Conservation (phyloP, 768 basidiomycete genomes). For the Xerocomellus chrysenteron region DNA sequence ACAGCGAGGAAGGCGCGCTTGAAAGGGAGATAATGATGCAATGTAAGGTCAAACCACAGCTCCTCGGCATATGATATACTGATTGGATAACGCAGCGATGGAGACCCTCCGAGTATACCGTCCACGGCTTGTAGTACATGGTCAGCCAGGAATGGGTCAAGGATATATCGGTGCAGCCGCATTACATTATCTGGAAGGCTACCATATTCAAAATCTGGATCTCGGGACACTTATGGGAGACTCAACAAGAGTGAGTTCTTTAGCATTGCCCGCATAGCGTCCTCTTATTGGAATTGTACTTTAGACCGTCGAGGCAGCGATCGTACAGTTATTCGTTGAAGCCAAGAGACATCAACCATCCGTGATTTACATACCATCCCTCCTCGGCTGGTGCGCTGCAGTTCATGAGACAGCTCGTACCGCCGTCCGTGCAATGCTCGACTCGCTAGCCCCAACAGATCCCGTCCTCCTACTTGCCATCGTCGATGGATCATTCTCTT, state of each 20-base stretch:
- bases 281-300: constrained; percentile 1
- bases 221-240: constrained; percentile 86
- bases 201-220: constrained; percentile 92
- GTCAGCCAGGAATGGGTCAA: constrained; percentile 87
- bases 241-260: constrained; percentile 71
- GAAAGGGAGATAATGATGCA: constrained; percentile 88
- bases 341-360: constrained; percentile 97
- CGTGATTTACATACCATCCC: constrained; percentile 90
- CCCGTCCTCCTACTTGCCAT: constrained; percentile 91
- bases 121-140: constrained; percentile 83
- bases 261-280: neutral
- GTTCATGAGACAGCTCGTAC: constrained; percentile 81
- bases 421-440: constrained; percentile 88
- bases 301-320: constrained; percentile 86
- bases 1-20: constrained; percentile 75
- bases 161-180: constrained; percentile 86
- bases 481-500: constrained; percentile 70
- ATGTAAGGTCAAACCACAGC: constrained; percentile 45
- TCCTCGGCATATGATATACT: neutral
- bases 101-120: constrained; percentile 89
- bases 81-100: constrained; percentile 58
- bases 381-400: constrained; percentile 81
- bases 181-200: constrained; percentile 92
- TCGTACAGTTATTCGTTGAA: constrained; percentile 94
- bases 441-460: constrained; percentile 87